Conservation (phyloP, 2,329 filamentous ascomycete species). For the Fusarium sp. region DNA sequence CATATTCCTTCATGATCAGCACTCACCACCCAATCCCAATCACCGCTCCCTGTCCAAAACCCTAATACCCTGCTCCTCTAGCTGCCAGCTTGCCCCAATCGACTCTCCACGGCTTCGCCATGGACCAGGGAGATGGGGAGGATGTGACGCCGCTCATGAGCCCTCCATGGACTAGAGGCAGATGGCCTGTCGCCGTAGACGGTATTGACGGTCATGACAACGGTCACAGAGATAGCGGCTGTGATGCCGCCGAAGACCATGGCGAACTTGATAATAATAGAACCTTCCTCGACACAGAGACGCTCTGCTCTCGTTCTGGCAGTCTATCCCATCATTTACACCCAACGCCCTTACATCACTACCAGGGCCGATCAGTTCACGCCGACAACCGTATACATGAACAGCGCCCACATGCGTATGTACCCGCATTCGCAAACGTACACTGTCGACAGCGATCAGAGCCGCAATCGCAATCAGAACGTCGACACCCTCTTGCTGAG, state of each 20-base stretch:
- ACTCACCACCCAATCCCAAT: slow-evolving; percentile 38
- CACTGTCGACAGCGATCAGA: slow-evolving; percentile 35
- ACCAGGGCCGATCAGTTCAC: slow-evolving; percentile 29
- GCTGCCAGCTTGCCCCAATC: slow-evolving; percentile 32
- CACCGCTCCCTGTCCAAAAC: slow-evolving; percentile 44
- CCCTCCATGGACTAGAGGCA: slow-evolving; percentile 40
- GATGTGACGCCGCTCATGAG: slow-evolving; percentile 39
- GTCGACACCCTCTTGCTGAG: slow-evolving; percentile 31
- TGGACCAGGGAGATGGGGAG: slow-evolving; percentile 47
- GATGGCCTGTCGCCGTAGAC: slow-evolving; percentile 34
- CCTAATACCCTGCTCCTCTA: slow-evolving; percentile 41
- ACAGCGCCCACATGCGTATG: slow-evolving; percentile 39
- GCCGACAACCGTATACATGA: slow-evolving; percentile 32
- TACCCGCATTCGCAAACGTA: slow-evolving; percentile 37
- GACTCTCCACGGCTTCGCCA: slow-evolving; percentile 39
- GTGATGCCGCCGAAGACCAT: slow-evolving; percentile 35
- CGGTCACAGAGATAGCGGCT: slow-evolving; percentile 29
- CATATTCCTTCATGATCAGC: slow-evolving; percentile 48
- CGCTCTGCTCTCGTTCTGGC: slow-evolving; percentile 43
- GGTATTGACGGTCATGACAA: slow-evolving; percentile 33
- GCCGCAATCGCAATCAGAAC: slow-evolving; percentile 33
- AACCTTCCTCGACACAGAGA: slow-evolving; percentile 49
- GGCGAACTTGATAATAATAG: slow-evolving; percentile 43
- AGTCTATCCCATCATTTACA: slow-evolving; percentile 37
- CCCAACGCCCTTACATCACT: slow-evolving; percentile 41